Evolutionary conservation across 2,329 filamentous ascomycete species (phyloP).

Genomic region (Orbilia ellipsospora): DNA sequence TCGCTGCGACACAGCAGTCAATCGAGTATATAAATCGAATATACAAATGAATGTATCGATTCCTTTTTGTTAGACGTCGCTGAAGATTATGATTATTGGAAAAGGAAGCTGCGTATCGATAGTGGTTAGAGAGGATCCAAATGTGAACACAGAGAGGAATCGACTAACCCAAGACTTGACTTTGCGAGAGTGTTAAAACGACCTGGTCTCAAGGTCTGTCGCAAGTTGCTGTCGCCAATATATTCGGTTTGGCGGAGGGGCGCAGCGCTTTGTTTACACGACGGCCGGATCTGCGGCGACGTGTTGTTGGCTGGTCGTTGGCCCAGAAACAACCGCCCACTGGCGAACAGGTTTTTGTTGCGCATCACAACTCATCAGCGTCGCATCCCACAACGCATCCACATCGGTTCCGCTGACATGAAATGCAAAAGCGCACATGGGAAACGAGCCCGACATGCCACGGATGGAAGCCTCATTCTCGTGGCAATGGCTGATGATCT

Average conservation of each 20-base stretch:
- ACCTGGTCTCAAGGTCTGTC: not conserved
- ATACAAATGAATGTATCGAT: conserved; percentile 22
- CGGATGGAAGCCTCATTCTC: conserved; percentile 29
- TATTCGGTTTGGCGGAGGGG: conserved; percentile 1
- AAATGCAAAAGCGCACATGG: no score
- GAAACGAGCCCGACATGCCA: not conserved
- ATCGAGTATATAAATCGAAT: conserved; percentile 26
- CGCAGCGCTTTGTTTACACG: conserved; percentile 30
- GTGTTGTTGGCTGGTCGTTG: conserved; percentile 40
- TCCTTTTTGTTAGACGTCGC: not conserved
- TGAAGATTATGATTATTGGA: conserved; percentile 13
- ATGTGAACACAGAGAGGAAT: not conserved
- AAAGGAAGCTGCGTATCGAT: no score
- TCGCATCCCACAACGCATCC: conserved; percentile 6
- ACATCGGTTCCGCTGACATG: not conserved
- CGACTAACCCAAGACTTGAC: conserved; percentile 29
- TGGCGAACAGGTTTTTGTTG: conserved; percentile 1
- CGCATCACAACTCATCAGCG: conserved; percentile 20
- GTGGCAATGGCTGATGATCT: not conserved
- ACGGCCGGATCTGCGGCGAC: conserved; percentile 14
- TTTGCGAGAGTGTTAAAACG: conserved; percentile 16
- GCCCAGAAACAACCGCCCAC: conserved; percentile 40
- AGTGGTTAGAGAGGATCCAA: not conserved
- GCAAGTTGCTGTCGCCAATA: not conserved
- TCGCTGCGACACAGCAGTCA: conserved; percentile 8